These are phyloP conservation scores for Ophiostoma fasciatum DNA, from an alignment of 2,329 filamentous ascomycete genomes.

Conservation along the genomic window DNA sequence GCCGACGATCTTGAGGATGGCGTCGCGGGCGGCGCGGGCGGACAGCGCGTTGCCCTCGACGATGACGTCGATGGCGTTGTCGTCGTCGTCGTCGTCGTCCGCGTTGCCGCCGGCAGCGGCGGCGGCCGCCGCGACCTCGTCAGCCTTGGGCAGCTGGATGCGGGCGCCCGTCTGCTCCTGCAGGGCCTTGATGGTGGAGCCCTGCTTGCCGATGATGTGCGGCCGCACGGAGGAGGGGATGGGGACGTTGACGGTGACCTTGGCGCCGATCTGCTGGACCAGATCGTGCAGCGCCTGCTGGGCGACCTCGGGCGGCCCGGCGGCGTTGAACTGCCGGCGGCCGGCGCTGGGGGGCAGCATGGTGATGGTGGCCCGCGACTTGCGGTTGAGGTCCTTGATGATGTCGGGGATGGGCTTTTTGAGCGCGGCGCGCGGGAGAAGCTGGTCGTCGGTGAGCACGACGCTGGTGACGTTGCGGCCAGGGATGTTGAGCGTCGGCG, in stretches of 20 bases:
- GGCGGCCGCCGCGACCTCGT: constrained; percentile 42
- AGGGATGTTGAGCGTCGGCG: constrained; percentile 57
- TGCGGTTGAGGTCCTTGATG: constrained; percentile 82
- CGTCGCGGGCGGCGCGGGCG: constrained; percentile 66
- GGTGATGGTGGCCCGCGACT: constrained; percentile 73
- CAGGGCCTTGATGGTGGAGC: constrained; percentile 77
- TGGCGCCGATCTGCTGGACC: constrained; percentile 73
- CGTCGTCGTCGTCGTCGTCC: constrained; percentile 58
- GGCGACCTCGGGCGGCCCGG: constrained; percentile 69
- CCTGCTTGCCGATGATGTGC: constrained; percentile 86
- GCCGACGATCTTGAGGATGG: constrained; percentile 75
- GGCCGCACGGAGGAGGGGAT: constrained; percentile 74
- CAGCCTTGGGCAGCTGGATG: constrained; percentile 75
- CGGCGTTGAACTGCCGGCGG: constrained; percentile 67
- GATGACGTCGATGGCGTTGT: constrained; percentile 68
- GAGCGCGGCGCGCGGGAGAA: constrained; percentile 61
- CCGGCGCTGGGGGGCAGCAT: constrained; percentile 60
- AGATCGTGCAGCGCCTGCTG: constrained; percentile 82
- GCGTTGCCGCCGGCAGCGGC: constrained; percentile 49
- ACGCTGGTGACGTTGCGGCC: constrained; percentile 70
- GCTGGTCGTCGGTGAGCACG: constrained; percentile 57
- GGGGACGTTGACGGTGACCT: constrained; percentile 57
- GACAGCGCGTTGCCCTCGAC: constrained; percentile 88
- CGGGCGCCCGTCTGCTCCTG: constrained; percentile 80
- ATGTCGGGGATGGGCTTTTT: constrained; percentile 77